Percentiles rank a stretch among this genome's conserved stretches.
phyloP scores from a whole-genome alignment of 2,329 filamentous ascomycete species.

The Curvularia hawaiiensis region DNA sequence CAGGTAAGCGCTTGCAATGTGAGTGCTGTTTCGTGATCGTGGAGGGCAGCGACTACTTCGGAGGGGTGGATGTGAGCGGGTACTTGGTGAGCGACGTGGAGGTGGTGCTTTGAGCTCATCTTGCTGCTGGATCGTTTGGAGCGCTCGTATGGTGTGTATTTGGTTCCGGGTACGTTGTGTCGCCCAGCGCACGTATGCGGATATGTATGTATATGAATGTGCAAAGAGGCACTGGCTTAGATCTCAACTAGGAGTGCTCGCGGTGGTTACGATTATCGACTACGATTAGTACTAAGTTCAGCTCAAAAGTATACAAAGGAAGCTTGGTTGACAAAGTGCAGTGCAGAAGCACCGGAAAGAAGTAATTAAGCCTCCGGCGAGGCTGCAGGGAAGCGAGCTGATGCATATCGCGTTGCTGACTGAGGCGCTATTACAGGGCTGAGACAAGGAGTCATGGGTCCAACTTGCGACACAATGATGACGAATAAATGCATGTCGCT shows the following conservation, averaged over 20 bases:
- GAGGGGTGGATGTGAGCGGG: slow-evolving; percentile 33
- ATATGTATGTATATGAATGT: neutral
- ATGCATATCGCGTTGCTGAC: slow-evolving; percentile 18
- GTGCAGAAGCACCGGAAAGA: neutral
- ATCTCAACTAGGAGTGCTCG: neutral
- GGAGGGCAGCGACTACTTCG: slow-evolving; percentile 38
- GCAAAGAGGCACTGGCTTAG: neutral
- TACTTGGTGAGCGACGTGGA: slow-evolving; percentile 39
- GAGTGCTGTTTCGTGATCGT: slow-evolving; percentile 43
- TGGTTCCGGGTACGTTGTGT: neutral
- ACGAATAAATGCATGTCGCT: neutral
- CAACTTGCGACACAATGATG: neutral
- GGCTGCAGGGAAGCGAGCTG: slow-evolving; percentile 11
- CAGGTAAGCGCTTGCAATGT: slow-evolving; percentile 42
- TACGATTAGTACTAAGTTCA: slow-evolving; percentile 8
- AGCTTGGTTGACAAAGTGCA: neutral
- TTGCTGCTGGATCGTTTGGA: too few relatives aligned
- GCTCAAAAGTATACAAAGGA: neutral
- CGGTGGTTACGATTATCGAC: slow-evolving; percentile 8
- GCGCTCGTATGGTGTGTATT: neutral
- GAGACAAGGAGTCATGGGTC: slow-evolving; percentile 9
- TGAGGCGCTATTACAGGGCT: slow-evolving; percentile 11
- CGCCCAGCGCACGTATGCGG: neutral
- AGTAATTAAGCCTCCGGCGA: neutral
- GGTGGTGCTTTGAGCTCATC: slow-evolving; percentile 39